Evolutionary conservation across 805 yeast species (phyloP).

Genomic region (Yarrowia osloensis): DNA sequence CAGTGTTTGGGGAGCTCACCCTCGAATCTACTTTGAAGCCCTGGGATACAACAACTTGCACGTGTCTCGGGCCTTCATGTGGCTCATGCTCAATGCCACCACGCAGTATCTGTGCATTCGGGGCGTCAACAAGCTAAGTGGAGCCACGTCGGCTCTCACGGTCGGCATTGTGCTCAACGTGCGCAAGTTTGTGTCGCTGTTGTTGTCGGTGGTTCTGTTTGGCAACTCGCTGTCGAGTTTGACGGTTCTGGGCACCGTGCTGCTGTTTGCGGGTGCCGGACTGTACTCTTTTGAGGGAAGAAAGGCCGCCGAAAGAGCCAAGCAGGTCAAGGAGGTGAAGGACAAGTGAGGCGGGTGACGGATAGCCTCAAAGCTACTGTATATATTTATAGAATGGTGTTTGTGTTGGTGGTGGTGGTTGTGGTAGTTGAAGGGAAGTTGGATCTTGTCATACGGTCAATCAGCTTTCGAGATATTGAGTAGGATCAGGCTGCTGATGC

Average conservation of each 20-base stretch:
- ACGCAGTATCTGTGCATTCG: constrained; percentile 65
- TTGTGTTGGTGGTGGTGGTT: no score
- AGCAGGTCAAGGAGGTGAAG: not conserved
- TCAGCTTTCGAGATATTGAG: no score
- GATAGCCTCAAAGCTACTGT: no score
- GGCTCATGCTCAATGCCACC: constrained; percentile 48
- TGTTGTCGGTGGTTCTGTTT: constrained; percentile 58
- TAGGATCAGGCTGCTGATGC: no score
- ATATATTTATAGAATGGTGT: not conserved
- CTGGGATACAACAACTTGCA: not conserved
- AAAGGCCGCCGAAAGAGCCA: not conserved
- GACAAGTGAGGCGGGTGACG: not conserved
- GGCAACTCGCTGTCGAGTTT: constrained; percentile 47
- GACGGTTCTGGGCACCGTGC: constrained; percentile 51
- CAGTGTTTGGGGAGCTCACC: constrained; percentile 27
- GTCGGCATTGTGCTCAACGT: constrained; percentile 61
- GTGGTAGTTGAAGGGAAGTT: not conserved
- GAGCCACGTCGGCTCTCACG: constrained; percentile 61
- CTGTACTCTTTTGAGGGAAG: constrained; percentile 8
- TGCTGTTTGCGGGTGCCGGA: constrained; percentile 59
- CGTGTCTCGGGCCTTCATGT: constrained; percentile 40
- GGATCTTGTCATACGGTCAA: no score
- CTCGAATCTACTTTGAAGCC: not conserved
- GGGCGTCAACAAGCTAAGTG: constrained; percentile 66
- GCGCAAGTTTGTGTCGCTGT: constrained; percentile 61